Evolutionary conservation across 106 monocot species (phyloP), one percentile per base, ranked within the genome.

Genomic region (Apostasia shenzhenica): DNA sequence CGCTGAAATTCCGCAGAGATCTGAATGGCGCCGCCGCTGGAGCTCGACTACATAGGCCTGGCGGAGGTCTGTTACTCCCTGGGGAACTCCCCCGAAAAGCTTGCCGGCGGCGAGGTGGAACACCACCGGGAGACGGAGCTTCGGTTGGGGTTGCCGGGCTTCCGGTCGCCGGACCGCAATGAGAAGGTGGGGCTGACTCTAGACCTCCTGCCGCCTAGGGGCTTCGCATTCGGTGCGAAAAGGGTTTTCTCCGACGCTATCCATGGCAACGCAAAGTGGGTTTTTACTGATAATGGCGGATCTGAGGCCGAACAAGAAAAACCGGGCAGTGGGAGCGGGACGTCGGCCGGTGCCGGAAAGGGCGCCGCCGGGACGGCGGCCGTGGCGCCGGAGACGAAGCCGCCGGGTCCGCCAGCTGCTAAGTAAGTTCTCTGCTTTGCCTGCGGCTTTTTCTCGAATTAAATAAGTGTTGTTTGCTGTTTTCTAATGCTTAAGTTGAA

Each of bases 1-100:
- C n/a, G 40, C 45, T 63, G 11, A 45, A 63, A 63, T 63, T 63
- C 3, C 62, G 2, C 4, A 10, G 42, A 2, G 43, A 61, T 48
- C 42, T 39, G 71, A 3, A 83, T 79, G 76, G 50, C 72, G n/a
- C 63, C 72, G n/a, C 76, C 72, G 49, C 57, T 63, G 57, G 83
- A 83, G 67, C 78, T 78, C 14, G 82, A 82, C 59, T 79, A 79
- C 83, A 75, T 83, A 57, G 78, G 78, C 42, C 51, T 76, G 14
- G 8, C 75, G 68, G 61, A 72, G 67, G 41, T 47, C 14, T 59
- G 59, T 9, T 55, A 61, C 8, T 43, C 41, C 45, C 44, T 13
- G 8, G 62, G 45, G 45, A 63, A 44, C 11, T 45, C n/a, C 51
- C 11, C 71, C 61, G 48, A 48, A 48, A 61, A 48, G 48, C 70